These are phyloP conservation scores for Nemophila menziesii DNA, from an alignment of 257 asterid genomes.

Conservation along the genomic window DNA sequence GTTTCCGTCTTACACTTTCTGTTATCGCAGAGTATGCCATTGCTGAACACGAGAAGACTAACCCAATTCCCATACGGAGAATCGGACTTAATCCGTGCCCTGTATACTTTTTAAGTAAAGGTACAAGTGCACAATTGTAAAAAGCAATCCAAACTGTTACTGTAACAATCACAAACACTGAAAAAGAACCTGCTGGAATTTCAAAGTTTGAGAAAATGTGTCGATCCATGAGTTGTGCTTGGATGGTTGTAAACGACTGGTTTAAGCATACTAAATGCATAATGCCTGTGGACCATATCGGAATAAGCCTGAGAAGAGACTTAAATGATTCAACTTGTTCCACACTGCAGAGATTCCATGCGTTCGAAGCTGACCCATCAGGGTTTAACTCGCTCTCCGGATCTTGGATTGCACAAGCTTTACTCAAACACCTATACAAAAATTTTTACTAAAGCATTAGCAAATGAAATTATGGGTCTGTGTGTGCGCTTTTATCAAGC, in stretches of 20 bases:
- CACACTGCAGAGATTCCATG: conserved; percentile 49
- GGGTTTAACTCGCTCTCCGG: conserved; percentile 29
- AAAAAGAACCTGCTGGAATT: conserved; percentile 47
- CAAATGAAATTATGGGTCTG: no score
- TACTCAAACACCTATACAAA: conserved; percentile 30
- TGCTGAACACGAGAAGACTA: conserved; percentile 40
- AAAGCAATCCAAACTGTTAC: conserved; percentile 43
- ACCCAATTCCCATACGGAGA: conserved; percentile 48
- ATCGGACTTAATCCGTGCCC: conserved; percentile 37
- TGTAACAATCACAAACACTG: conserved; percentile 28
- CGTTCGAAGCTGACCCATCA: conserved; percentile 32
- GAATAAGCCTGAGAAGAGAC: conserved; percentile 39
- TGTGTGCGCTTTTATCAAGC: no score
- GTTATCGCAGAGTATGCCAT: conserved; percentile 36
- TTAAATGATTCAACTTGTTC: conserved; percentile 59
- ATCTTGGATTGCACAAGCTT: conserved; percentile 42
- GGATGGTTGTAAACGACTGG: conserved; percentile 41
- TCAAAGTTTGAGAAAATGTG: conserved; percentile 27
- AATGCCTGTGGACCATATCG: conserved; percentile 69
- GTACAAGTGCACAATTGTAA: conserved; percentile 46
- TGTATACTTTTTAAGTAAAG: conserved; percentile 31
- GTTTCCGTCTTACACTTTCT: conserved; percentile 35
- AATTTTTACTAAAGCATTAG: no score
- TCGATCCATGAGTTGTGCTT: conserved; percentile 45
- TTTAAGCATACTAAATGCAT: conserved; percentile 38